Percentiles rank a stretch among this genome's conserved stretches.
Evolutionary conservation across 192 early-diverging fungal species (phyloP).

Genomic region (Backusella circina): DNA sequence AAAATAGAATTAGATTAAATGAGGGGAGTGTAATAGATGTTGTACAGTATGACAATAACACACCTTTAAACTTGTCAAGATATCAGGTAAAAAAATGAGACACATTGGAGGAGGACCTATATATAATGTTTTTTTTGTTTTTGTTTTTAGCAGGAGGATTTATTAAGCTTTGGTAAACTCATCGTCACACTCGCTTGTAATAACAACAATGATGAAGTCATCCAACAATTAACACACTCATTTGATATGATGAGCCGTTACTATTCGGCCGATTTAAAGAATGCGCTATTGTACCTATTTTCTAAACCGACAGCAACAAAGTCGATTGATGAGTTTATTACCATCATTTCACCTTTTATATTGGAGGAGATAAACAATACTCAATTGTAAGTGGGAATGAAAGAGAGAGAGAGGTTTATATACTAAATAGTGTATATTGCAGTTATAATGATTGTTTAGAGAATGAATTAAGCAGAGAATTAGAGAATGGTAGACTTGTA

Average conservation of each 20-base stretch:
- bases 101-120: no score
- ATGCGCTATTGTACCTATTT: slow-evolving; percentile 73
- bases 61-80: slow-evolving; percentile 40
- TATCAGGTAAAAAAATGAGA: slow-evolving; percentile 46
- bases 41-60: slow-evolving; percentile 65
- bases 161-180: slow-evolving; percentile 75
- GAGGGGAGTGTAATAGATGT: slow-evolving; percentile 71
- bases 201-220: background rate
- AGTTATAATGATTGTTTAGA: slow-evolving; percentile 78
- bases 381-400: slow-evolving; percentile 35
- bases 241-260: slow-evolving; percentile 69
- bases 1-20: slow-evolving; percentile 72
- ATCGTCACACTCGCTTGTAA: slow-evolving; percentile 68
- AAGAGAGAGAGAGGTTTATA: background rate
- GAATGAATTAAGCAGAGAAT: slow-evolving; percentile 74
- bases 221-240: slow-evolving; percentile 43
- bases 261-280: slow-evolving; percentile 79
- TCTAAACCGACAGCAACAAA: slow-evolving; percentile 69
- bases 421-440: background rate
- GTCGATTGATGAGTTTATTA: slow-evolving; percentile 72
- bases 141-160: slow-evolving; percentile 69
- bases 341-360: slow-evolving; percentile 68
- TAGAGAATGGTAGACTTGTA: slow-evolving; percentile 90
- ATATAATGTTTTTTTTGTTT: no score
- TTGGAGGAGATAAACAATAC: slow-evolving; percentile 72